Evolutionary conservation across 352 stramenopile species (phyloP), one percentile per base, ranked within the genome.

Genomic region (Phytophthora quininea): DNA sequence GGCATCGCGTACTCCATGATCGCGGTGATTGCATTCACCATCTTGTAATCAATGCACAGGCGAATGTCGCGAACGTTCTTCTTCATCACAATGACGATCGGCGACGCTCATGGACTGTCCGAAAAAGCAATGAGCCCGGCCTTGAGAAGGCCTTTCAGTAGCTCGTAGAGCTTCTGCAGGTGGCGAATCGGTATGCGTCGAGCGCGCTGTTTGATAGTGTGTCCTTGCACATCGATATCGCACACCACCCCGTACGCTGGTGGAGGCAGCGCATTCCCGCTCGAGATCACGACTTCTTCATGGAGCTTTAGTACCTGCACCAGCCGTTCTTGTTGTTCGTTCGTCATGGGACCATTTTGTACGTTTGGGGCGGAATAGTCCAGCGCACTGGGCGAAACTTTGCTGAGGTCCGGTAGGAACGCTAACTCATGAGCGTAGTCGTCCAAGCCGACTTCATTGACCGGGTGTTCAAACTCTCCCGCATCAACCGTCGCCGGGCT

Each of bases 21-120:
- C 9, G 12, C 40, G 4, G 40, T 47, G 15, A 47, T 24, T n/a
- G 40, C 40, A 47, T 47, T 47, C 40, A 47, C 12, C 40, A 47
- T 47, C 40, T 47, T 47, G 40, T 47, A 47, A 24, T 47, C 40
- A 14, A 47, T 47, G 15, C 40, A 47, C 40, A 47, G 19, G 12
- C 40, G 40, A 19, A 47, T 47, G 15, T 47, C 40, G 10, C 12
- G 9, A 6, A 2, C 40, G 15, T 47, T 47, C 12, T 47, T 47
- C 40, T 47, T 47, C 12, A 47, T 6, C 35, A 40, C 10, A 11
- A 40, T 40, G 6, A 40, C 35, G 35, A 40, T 40, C 6, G 35
- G 35, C 35, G 40, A 47, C 15, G 40, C 40, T 2, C 40, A 47
- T 15, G 40, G 40, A 14, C 40, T 47, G 15, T 47, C 19, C 5